Evolutionary conservation across 805 yeast genomes (phyloP), one percentile per base, ranked within the genome.

Genomic region (Metschnikowia orientalis): DNA sequence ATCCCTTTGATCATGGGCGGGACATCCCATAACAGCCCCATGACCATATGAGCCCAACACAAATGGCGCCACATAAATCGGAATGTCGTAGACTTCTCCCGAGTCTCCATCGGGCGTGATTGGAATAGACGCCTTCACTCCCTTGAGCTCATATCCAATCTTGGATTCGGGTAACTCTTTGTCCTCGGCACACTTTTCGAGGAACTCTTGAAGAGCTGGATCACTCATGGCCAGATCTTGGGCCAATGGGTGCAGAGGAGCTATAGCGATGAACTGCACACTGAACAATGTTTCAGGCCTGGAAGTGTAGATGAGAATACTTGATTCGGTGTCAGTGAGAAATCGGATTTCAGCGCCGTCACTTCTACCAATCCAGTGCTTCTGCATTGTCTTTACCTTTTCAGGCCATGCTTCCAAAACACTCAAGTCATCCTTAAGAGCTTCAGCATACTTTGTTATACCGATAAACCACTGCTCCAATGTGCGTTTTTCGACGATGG

Each of bases 21-120:
- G 98, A 48, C 94, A 86, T 1, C 98, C 98, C 97, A 92, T 90
- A 0, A 90, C 97, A 1, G 95, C 95, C 23, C 96, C 95, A 36
- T 77, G 77, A 1, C 97, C 97, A 52, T 90, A 90, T 3, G 73
- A 62, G 4, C 83, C 78, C 21, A 90, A 54, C 1, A 90, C 97
- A 56, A 89, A 92, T 0, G 96, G 95, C 0, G 97, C 96, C 2
- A 73, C 89, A 61, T 74, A 92, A 0, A 90, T 77, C 0, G 97
- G 97, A 4, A 90, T 38, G 3, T 56, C 51, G 35, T 28, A 60
- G 0, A 18, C 19, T 5, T 34, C 27, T 1, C 10, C 12, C 4
- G 18, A 23, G 3, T 47, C 31, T 11, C 61, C 57, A 14, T 46
- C 29, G 1, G 63, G 54, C 20, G 60, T 58, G 2, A 89, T 57